These are phyloP conservation scores for Fusarium citri DNA, from an alignment of 2,329 filamentous ascomycete genomes.

Conservation along the genomic window DNA sequence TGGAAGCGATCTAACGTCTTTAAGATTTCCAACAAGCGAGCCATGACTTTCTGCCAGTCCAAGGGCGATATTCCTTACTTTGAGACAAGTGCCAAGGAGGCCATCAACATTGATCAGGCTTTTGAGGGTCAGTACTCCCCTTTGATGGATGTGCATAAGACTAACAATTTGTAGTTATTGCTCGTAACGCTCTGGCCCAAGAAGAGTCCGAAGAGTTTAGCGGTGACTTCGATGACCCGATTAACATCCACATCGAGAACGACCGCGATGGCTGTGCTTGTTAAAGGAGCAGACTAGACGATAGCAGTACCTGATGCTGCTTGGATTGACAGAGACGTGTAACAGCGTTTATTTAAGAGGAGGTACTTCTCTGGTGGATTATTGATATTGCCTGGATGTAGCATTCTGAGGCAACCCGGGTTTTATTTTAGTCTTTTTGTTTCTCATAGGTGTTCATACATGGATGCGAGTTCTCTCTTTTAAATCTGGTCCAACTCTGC, in stretches of 20 bases:
- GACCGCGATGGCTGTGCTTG: constrained; percentile 94
- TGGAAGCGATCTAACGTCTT: constrained; percentile 18
- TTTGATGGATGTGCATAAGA: not conserved
- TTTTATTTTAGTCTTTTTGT: constrained; percentile 13
- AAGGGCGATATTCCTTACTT: constrained; percentile 99
- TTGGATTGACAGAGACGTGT: constrained; percentile 18
- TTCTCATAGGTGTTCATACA: constrained; percentile 43
- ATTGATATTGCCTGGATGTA: constrained; percentile 45
- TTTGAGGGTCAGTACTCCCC: constrained; percentile 68
- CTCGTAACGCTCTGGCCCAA: constrained; percentile 92
- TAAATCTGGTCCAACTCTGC: not conserved
- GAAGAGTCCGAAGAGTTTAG: constrained; percentile 98
- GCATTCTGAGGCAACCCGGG: constrained; percentile 40
- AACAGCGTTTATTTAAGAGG: constrained; percentile 17
- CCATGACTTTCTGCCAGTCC: constrained; percentile 96
- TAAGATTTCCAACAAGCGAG: constrained; percentile 94
- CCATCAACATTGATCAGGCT: constrained; percentile 92
- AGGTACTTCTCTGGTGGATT: constrained; percentile 31
- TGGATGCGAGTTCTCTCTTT: constrained; percentile 37
- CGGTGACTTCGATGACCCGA: constrained; percentile 96
- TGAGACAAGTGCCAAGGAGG: constrained; percentile 98
- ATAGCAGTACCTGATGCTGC: constrained; percentile 4
- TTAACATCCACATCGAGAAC: constrained; percentile 97
- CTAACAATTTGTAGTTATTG: constrained; percentile 77
- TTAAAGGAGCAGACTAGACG: constrained; percentile 59